A percentile compares a stretch with the other conserved stretches of the same genome.
These are phyloP conservation scores for Monosiga brevicollis DNA, from an alignment of 78 protist species.

Conservation along the genomic window DNA sequence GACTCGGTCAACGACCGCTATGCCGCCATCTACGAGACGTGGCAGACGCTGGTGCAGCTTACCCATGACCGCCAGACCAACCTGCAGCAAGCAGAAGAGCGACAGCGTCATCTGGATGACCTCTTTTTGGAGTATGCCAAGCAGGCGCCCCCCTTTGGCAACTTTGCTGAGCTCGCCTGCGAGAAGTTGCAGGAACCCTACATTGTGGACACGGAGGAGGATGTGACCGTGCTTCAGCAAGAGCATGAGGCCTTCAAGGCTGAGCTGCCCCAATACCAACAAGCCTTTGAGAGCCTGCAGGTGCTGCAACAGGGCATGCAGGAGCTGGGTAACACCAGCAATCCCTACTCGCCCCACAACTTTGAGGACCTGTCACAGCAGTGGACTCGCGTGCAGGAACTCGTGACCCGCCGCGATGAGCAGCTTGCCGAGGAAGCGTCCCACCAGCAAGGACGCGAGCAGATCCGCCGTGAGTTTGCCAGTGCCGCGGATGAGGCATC, in stretches of 20 bases:
- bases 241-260: no score
- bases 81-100: not conserved
- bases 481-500: no score
- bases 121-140: conserved; percentile 15
- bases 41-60: not conserved
- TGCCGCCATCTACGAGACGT: not conserved
- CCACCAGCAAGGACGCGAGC: conserved; percentile 14
- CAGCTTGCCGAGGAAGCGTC: not conserved
- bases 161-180: not conserved
- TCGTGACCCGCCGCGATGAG: no score
- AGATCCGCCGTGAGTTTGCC: conserved; percentile 22
- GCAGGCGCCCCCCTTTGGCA: conserved; percentile 1
- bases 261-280: no score
- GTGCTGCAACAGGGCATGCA: no score
- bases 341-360: no score
- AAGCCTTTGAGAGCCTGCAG: no score
- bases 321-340: no score
- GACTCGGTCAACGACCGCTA: conserved; percentile 8
- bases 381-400: no score
- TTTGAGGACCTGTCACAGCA: no score
- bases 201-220: not conserved
- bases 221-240: not conserved
- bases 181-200: not conserved
- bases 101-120: conserved; percentile 9
- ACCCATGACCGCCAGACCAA: not conserved